Evolutionary conservation across 75 land plant genomes (phyloP).

Genomic region (Picea glauca): DNA sequence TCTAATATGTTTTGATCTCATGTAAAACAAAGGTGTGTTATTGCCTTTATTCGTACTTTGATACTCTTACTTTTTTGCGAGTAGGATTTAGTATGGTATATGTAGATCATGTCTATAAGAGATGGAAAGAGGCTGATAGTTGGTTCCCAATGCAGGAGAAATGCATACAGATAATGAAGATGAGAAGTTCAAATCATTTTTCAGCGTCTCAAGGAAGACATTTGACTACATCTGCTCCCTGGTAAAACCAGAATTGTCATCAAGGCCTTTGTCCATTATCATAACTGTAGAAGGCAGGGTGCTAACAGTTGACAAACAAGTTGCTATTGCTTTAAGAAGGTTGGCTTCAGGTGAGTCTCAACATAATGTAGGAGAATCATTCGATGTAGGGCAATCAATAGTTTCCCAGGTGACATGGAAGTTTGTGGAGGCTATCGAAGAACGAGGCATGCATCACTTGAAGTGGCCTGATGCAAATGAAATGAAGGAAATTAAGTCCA

Average conservation of each 20-base stretch:
- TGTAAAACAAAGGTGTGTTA: neutral
- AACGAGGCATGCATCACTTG: constrained; percentile 75
- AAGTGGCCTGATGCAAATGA: constrained; percentile 65
- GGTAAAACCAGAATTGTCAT: constrained; percentile 67
- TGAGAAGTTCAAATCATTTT: constrained; percentile 62
- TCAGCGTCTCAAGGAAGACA: constrained; percentile 72
- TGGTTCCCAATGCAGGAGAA: constrained; percentile 18
- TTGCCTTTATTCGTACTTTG: too few relatives aligned
- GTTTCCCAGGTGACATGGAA: constrained; percentile 94
- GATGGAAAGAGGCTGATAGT: too few relatives aligned
- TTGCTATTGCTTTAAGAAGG: constrained; percentile 82
- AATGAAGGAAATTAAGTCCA: constrained; percentile 54
- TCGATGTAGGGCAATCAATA: constrained; percentile 91
- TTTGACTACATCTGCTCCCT: constrained; percentile 87
- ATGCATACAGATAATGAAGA: constrained; percentile 31
- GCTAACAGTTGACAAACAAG: constrained; percentile 90
- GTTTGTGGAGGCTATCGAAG: constrained; percentile 84
- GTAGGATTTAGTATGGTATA: too few relatives aligned
- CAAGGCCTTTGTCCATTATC: constrained; percentile 75
- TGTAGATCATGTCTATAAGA: too few relatives aligned
- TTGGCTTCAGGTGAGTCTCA: constrained; percentile 92
- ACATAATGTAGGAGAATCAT: constrained; percentile 69
- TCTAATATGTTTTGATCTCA: neutral
- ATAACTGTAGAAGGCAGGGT: constrained; percentile 87
- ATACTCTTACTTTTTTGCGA: too few relatives aligned